These are phyloP conservation scores for Zygosaccharomyces pseudobailii DNA, from an alignment of 1,139 yeast genomes.

Conservation along the genomic window DNA sequence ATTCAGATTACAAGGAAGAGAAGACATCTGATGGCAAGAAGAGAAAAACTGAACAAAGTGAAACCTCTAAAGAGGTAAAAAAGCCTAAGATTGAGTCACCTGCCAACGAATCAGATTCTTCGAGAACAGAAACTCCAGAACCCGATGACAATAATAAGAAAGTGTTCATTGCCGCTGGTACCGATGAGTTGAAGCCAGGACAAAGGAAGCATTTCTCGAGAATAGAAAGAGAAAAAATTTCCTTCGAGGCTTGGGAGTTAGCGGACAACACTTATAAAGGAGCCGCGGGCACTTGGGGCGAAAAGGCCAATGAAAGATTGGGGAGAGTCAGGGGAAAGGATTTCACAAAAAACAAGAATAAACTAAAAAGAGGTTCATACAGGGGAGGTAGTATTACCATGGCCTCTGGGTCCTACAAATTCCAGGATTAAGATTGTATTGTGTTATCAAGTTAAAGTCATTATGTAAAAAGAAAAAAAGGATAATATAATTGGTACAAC, in stretches of 20 bases:
- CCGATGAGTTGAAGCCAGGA: conserved; percentile 50
- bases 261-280: conserved; percentile 94
- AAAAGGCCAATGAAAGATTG: conserved; percentile 80
- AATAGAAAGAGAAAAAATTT: conserved; percentile 69
- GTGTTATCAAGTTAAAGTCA: background rate
- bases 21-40: conserved; percentile 14
- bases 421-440: conserved; percentile 50
- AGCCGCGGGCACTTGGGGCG: conserved; percentile 99
- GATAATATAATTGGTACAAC: background rate
- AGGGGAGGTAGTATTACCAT: conserved; percentile 91
- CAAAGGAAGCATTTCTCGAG: conserved; percentile 92
- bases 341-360: conserved; percentile 93
- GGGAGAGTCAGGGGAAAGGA: conserved; percentile 89
- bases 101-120: conserved; percentile 22
- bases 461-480: background rate
- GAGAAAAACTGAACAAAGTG: conserved; percentile 19
- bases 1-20: conserved; percentile 17
- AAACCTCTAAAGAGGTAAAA: conserved; percentile 15
- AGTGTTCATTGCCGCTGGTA: conserved; percentile 43
- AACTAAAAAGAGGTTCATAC: conserved; percentile 96
- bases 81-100: conserved; percentile 14
- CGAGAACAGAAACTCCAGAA: conserved; percentile 23
- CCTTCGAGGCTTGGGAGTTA: conserved; percentile 61
- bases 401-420: conserved; percentile 89
- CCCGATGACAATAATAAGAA: conserved; percentile 18